These are phyloP conservation scores for Pterocarpus macrocarpus DNA, from an alignment of 306 rosid genomes.

Conservation along the genomic window DNA sequence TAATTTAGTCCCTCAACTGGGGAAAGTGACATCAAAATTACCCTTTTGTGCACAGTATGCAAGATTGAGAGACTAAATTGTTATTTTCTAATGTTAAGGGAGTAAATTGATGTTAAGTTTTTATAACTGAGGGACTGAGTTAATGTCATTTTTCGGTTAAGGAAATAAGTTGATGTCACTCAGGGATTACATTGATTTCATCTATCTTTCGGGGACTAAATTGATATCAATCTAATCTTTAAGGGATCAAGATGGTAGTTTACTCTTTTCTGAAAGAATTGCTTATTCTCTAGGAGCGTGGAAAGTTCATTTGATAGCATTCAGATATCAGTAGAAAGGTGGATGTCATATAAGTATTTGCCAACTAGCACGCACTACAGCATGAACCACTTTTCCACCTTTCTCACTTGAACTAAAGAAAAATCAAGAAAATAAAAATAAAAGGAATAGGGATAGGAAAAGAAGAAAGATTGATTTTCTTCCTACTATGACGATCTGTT, in stretches of 20 bases:
- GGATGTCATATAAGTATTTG: constrained; percentile 29
- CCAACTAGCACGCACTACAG: not conserved
- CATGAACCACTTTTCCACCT: not conserved
- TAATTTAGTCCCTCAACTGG: not conserved
- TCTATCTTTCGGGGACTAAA: not conserved
- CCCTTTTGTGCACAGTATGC: no score
- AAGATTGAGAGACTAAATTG: not conserved
- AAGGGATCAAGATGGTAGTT: not conserved
- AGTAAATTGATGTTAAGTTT: not conserved
- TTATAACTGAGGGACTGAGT: not conserved
- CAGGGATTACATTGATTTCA: not conserved
- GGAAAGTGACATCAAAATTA: no score
- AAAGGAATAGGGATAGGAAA: constrained; percentile 3
- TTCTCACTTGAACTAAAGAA: not conserved
- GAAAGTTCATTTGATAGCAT: not conserved
- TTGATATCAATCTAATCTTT: not conserved
- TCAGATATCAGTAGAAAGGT: not conserved
- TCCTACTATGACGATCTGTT: constrained; percentile 48
- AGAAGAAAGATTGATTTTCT: constrained; percentile 16
- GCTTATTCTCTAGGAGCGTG: not conserved
- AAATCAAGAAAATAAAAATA: not conserved
- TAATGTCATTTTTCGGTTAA: not conserved
- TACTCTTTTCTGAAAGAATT: not conserved
- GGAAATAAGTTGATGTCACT: not conserved
- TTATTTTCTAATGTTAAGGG: not conserved